These are phyloP conservation scores for Coemansia sp. DNA, from an alignment of 192 early-diverging fungal species.

Conservation along the genomic window DNA sequence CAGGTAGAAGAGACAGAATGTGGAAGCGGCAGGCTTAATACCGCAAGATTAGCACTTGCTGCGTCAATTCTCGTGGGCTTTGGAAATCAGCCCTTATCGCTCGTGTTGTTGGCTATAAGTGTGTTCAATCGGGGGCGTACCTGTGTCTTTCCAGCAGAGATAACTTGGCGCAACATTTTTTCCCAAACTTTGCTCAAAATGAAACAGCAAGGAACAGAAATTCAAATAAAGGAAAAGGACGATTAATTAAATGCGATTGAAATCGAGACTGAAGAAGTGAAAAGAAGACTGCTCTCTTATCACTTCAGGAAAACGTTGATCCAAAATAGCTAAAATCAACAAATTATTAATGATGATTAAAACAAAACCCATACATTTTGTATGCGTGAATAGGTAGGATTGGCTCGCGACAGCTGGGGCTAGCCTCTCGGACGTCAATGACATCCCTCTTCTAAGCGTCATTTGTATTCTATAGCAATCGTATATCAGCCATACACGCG, in stretches of 20 bases:
- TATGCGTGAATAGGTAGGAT: background rate
- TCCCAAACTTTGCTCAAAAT: slow-evolving; percentile 1
- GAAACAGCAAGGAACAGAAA: background rate
- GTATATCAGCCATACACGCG: no score
- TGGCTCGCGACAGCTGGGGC: no score
- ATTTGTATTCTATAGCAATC: background rate
- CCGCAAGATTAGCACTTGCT: background rate
- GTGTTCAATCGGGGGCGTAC: slow-evolving; percentile 20
- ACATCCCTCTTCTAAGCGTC: background rate
- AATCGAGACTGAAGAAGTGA: slow-evolving; percentile 2
- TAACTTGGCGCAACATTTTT: slow-evolving; percentile 48
- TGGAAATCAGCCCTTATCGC: background rate
- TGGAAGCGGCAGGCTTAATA: background rate
- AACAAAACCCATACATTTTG: background rate
- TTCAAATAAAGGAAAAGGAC: slow-evolving; percentile 1
- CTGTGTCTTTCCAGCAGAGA: slow-evolving; percentile 52
- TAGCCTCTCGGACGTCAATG: no score
- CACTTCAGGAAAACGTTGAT: background rate
- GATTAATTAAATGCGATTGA: background rate
- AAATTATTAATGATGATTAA: background rate
- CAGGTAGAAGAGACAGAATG: slow-evolving; percentile 3
- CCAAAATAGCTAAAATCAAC: no score
- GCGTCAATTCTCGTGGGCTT: background rate
- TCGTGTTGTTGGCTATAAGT: background rate
- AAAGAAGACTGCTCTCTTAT: background rate